phyloP scores from a whole-genome alignment of 371 early-diverging fungal genomes.

The Mortierella sp. region DNA sequence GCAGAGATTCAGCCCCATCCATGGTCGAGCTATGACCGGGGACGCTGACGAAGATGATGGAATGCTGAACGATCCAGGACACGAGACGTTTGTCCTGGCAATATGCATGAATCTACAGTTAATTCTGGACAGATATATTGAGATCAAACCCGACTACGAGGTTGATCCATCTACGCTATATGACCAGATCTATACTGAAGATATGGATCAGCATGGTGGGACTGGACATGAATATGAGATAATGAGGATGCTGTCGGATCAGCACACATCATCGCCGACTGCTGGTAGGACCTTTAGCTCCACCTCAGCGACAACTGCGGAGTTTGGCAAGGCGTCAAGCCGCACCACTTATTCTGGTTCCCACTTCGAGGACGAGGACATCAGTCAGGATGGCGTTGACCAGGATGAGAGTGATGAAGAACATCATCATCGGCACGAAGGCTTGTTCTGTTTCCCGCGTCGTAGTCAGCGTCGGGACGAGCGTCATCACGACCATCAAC shows the following conservation, averaged over 20 bases:
- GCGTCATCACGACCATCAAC: slow-evolving; percentile 1
- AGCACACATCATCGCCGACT: not conserved
- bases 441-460: slow-evolving; percentile 27
- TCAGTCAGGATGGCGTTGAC: not conserved
- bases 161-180: slow-evolving; percentile 36
- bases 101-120: slow-evolving; percentile 47
- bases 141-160: slow-evolving; percentile 49
- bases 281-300: slow-evolving; percentile 24
- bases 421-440: not conserved
- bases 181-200: slow-evolving; percentile 15
- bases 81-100: slow-evolving; percentile 46
- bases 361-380: slow-evolving; percentile 1
- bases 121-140: slow-evolving; percentile 48
- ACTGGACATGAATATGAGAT: slow-evolving; percentile 11
- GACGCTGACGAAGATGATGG: not conserved
- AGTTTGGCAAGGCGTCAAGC: slow-evolving; percentile 8
- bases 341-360: not conserved
- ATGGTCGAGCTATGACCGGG: not conserved
- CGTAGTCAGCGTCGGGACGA: slow-evolving; percentile 14
- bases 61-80: slow-evolving; percentile 44
- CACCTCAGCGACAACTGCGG: slow-evolving; percentile 11
- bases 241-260: slow-evolving; percentile 2
- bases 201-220: not conserved
- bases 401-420: slow-evolving; percentile 4
- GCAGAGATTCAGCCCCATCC: slow-evolving; percentile 30